Percentiles rank a stretch among this genome's conserved stretches.
These are phyloP conservation scores for Metarhizium sp. DNA, from an alignment of 2,329 filamentous ascomycete genomes.

Conservation along the genomic window DNA sequence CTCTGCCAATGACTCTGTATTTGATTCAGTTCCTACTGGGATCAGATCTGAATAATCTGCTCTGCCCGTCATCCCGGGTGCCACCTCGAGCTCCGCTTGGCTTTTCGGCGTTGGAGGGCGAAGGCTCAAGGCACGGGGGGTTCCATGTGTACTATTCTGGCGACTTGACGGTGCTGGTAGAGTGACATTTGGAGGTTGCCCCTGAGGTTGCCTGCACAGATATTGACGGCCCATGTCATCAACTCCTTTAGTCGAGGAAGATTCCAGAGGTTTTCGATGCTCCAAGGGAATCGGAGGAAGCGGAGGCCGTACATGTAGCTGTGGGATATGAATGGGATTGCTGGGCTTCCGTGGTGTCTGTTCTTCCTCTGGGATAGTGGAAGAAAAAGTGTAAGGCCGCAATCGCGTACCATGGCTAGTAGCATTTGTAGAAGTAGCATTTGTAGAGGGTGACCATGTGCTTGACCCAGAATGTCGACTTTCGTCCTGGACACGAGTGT, in stretches of 20 bases:
- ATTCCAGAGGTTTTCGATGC: not conserved
- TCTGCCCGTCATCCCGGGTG: not conserved
- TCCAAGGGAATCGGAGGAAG: not conserved
- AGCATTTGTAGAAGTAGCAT: conserved; percentile 6
- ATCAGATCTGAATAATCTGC: conserved; percentile 13
- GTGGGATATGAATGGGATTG: not conserved
- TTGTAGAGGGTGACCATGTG: conserved; percentile 7
- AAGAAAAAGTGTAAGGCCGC: conserved; percentile 6
- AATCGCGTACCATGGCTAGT: conserved; percentile 5
- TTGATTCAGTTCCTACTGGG: conserved; percentile 9
- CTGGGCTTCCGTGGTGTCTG: not conserved
- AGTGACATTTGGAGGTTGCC: not conserved
- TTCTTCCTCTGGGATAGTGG: conserved; percentile 10
- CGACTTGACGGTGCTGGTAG: not conserved
- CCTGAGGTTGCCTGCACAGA: not conserved
- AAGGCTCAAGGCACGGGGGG: not conserved
- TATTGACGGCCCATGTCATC: conserved; percentile 9
- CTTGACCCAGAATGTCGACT: conserved; percentile 10
- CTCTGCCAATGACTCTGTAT: not conserved
- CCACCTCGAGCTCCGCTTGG: conserved; percentile 2
- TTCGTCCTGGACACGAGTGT: conserved; percentile 7
- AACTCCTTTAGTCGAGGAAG: not conserved
- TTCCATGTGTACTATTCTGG: not conserved
- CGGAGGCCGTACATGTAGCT: conserved; percentile 6
- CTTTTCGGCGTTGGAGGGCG: not conserved